Evolutionary conservation across 805 yeast species (phyloP), one percentile per base, ranked within the genome.

Genomic region (Tetrapisispora taiwanensis): DNA sequence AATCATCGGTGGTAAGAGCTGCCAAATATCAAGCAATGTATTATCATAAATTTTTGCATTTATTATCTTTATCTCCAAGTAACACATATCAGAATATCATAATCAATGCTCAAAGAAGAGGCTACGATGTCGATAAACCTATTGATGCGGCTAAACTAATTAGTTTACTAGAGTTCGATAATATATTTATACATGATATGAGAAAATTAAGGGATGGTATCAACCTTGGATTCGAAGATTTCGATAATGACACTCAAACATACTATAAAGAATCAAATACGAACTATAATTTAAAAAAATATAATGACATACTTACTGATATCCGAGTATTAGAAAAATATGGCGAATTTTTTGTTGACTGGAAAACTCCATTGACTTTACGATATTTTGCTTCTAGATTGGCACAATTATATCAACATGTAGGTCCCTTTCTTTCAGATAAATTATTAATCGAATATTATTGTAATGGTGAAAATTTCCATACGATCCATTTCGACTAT

Each of bases 21-120:
- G 72, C 84, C 1, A 71, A 72, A 52, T 47, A 70, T n/a, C 92
- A 84, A 62, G 78, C 80, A 3, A 69, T 70, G 62, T 72, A 78
- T 49, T 84, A 84, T 56, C 64, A 75, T 18, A 59, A 67, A 35
- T 69, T 83, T 42, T 50, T 80, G 6, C 72, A 67, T 18, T 46
- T 60, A 2, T 50, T 79, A 30, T 57, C 59, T 3, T 41, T 45
- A 22, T 46, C 58, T 35, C 50, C 58, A 2, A 36, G 47, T 0
- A 48, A 53, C 14, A 65, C 75, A 0, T 77, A 75, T 54, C 45
- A 59, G 1, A 67, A 70, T 50, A 55, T 78, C 26, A 40, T 72
- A 1, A 64, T 67, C 22, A 79, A 78, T 55, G 72, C 76, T 9
- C 45, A 46, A n/a, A 56, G 70, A 32, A 67, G 83, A 48, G 67